Evolutionary conservation across 257 asterid species (phyloP).

Genomic region (Solanum chmielewskii): DNA sequence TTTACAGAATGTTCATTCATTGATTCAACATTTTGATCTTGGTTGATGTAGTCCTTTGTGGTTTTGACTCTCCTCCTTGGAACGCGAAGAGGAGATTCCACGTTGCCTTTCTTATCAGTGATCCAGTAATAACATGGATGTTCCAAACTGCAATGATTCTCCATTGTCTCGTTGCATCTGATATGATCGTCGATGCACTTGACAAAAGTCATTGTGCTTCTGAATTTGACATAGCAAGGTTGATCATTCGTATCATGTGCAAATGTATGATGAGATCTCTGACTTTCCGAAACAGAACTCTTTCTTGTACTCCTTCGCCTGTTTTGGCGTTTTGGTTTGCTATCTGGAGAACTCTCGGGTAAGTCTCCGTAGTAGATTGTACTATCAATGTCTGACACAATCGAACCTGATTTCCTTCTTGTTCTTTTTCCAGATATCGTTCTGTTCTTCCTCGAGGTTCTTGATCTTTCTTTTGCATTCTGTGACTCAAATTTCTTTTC

Average conservation of each 20-base stretch:
- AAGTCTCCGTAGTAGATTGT: conserved; percentile 30
- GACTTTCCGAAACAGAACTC: neutral
- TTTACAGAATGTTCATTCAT: neutral
- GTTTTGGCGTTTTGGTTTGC: conserved; percentile 1
- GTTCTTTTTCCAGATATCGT: conserved; percentile 14
- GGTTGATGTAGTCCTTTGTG: neutral
- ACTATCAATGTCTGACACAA: conserved; percentile 16
- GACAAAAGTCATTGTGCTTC: neutral
- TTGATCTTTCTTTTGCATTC: conserved; percentile 1
- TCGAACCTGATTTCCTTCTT: conserved; percentile 27
- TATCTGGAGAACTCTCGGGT: conserved; percentile 2
- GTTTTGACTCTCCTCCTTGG: neutral
- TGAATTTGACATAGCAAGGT: neutral
- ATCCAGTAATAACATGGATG: conserved; percentile 10
- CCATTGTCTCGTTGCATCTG: neutral
- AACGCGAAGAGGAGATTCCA: neutral
- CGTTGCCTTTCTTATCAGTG: neutral
- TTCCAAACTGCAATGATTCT: conserved; percentile 6
- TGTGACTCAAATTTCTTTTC: neutral
- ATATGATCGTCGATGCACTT: neutral
- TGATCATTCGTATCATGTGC: conserved; percentile 1
- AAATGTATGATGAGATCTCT: neutral
- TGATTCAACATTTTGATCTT: neutral
- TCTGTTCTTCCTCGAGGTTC: neutral
- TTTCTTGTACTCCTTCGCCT: conserved; percentile 7